Evolutionary conservation across 371 early-diverging fungal genomes (phyloP).

Genomic region (Haplosporangium sp.): DNA sequence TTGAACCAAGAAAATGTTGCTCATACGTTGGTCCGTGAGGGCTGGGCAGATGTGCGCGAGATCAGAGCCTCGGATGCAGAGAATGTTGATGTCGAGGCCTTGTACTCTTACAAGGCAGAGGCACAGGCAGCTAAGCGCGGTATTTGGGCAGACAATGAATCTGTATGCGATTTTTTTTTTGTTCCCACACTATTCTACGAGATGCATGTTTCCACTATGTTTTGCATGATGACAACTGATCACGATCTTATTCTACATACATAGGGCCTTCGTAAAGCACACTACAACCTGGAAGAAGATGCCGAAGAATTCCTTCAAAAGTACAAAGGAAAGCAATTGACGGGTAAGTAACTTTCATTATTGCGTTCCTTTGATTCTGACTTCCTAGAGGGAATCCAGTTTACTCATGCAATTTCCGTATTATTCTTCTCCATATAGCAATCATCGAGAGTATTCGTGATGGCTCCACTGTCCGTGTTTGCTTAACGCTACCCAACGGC

Average conservation of each 20-base stretch:
- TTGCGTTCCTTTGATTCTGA: too few relatives aligned
- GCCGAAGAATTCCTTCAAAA: constrained; percentile 79
- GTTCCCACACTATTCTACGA: background rate
- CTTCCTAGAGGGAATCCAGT: too few relatives aligned
- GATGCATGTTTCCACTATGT: background rate
- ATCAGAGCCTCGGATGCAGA: constrained; percentile 59
- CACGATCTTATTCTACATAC: background rate
- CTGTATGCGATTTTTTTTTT: constrained; percentile 46
- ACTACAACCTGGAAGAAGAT: constrained; percentile 75
- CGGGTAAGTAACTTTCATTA: constrained; percentile 62
- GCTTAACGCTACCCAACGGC: constrained; percentile 71
- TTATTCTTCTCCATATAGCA: constrained; percentile 57
- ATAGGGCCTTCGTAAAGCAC: constrained; percentile 67
- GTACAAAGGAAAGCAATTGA: constrained; percentile 82
- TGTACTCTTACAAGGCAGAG: constrained; percentile 75
- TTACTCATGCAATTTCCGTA: background rate
- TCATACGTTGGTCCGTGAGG: constrained; percentile 78
- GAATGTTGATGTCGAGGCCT: constrained; percentile 66
- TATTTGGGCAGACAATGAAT: constrained; percentile 76
- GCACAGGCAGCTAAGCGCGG: constrained; percentile 82
- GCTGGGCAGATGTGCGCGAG: constrained; percentile 87
- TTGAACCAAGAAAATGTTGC: constrained; percentile 79
- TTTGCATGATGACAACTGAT: background rate
- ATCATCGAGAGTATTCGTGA: constrained; percentile 95
- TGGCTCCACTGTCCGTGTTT: constrained; percentile 87